phyloP scores from a whole-genome alignment of 2,329 filamentous ascomycete genomes.

The Tolypocladium ovalisporum region DNA sequence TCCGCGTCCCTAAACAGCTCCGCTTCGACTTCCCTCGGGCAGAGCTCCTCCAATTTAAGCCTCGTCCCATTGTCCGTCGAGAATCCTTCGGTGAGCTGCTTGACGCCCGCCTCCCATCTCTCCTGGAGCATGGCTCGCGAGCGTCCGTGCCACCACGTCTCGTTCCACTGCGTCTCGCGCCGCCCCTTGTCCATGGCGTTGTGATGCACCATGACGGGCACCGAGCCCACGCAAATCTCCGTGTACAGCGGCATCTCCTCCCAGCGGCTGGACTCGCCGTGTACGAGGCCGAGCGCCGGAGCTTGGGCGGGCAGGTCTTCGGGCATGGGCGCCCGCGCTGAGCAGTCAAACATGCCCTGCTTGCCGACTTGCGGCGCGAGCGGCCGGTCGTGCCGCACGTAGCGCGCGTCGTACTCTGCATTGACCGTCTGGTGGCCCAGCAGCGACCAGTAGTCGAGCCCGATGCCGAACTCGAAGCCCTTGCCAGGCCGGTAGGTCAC shows the following conservation, averaged over 20 bases:
- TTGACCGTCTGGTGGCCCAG: constrained; percentile 15
- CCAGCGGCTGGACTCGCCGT: constrained; percentile 9
- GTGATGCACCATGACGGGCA: constrained; percentile 18
- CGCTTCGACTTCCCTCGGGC: constrained; percentile 11
- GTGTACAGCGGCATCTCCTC: constrained; percentile 14
- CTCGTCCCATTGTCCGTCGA: constrained; percentile 7
- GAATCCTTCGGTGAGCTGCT: constrained; percentile 8
- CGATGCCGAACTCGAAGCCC: constrained; percentile 14
- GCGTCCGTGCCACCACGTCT: constrained; percentile 13
- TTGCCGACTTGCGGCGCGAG: constrained; percentile 11
- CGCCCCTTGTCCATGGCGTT: constrained; percentile 11
- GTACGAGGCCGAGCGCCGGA: constrained; percentile 1
- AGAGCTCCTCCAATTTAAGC: constrained; percentile 13
- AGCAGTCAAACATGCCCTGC: constrained; percentile 11
- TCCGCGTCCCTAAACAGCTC: constrained; percentile 13
- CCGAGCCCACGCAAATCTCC: constrained; percentile 15
- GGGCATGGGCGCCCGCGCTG: constrained; percentile 7
- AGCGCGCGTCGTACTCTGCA: constrained; percentile 11
- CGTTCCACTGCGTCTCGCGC: constrained; percentile 12
- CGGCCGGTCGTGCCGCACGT: constrained; percentile 10
- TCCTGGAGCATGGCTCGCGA: constrained; percentile 9
- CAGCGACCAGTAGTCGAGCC: constrained; percentile 16
- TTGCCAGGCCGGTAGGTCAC: constrained; percentile 9
- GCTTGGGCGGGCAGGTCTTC: constrained; percentile 4
- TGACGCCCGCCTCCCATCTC: constrained; percentile 3